Percentiles rank a stretch among this genome's conserved stretches.
Conservation (phyloP, 768 basidiomycete species). For the Hebeloma cylindrosporum region DNA sequence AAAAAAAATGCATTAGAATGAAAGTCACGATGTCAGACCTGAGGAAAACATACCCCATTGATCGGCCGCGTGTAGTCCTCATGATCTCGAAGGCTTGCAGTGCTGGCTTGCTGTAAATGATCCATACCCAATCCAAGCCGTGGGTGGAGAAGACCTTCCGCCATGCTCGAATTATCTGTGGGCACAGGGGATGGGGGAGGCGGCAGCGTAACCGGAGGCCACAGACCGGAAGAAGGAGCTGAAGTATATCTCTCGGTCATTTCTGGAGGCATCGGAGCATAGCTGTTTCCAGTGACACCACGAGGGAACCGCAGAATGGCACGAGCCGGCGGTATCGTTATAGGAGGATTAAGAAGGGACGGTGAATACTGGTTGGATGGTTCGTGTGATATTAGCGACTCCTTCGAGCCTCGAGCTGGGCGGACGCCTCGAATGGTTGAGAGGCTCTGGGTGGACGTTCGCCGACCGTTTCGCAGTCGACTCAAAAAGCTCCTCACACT, state of each 20-base stretch:
- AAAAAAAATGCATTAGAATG: not conserved
- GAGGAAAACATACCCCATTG: constrained; percentile 25
- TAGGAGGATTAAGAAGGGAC: constrained; percentile 28
- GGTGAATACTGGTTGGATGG: constrained; percentile 20
- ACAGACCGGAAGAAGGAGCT: constrained; percentile 12
- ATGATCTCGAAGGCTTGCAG: constrained; percentile 37
- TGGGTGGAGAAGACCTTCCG: constrained; percentile 33
- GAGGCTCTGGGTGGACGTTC: constrained; percentile 14
- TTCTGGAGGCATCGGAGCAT: constrained; percentile 3
- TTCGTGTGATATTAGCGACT: constrained; percentile 5
- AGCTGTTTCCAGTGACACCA: constrained; percentile 15
- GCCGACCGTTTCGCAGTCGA: constrained; percentile 16
- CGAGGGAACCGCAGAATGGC: constrained; percentile 16
- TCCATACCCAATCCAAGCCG: constrained; percentile 19
- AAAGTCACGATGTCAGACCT: not conserved
- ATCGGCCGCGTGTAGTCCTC: constrained; percentile 42
- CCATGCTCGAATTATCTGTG: constrained; percentile 28
- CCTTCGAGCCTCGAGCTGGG: constrained; percentile 7
- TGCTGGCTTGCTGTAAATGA: constrained; percentile 28
- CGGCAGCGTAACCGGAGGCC: constrained; percentile 29
- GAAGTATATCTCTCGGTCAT: not conserved
- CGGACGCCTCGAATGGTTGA: constrained; percentile 10
- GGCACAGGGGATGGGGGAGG: constrained; percentile 27
- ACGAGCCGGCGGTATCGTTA: constrained; percentile 11
- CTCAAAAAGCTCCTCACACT: constrained; percentile 20